Evolutionary conservation across 2,329 filamentous ascomycete genomes (phyloP).

Genomic region (Daldinia sp.): DNA sequence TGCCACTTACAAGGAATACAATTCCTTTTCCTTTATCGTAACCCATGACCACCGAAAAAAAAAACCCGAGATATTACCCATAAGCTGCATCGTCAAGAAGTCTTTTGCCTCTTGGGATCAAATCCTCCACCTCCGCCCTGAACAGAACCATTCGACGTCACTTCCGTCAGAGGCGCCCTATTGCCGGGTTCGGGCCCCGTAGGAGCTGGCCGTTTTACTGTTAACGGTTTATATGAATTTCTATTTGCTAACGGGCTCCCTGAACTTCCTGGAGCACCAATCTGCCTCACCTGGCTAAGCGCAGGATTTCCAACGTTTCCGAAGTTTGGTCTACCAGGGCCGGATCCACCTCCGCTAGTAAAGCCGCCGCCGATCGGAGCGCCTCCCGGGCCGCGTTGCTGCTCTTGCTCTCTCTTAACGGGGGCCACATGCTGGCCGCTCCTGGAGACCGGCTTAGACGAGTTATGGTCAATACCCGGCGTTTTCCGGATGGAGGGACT

Average conservation of each 20-base stretch:
- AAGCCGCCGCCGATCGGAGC: slow-evolving; percentile 23
- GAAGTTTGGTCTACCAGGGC: slow-evolving; percentile 39
- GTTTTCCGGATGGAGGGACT: slow-evolving; percentile 90
- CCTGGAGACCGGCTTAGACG: slow-evolving; percentile 75
- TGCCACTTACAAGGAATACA: slow-evolving; percentile 9
- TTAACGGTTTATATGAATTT: slow-evolving; percentile 65
- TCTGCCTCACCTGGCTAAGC: slow-evolving; percentile 62
- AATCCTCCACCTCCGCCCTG: slow-evolving; percentile 43
- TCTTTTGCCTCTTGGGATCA: slow-evolving; percentile 64
- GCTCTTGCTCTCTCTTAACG: slow-evolving; percentile 42
- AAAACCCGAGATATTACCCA: neutral
- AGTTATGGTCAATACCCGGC: slow-evolving; percentile 82
- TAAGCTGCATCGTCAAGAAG: slow-evolving; percentile 26
- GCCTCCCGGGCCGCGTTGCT: slow-evolving; percentile 29
- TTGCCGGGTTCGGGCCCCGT: slow-evolving; percentile 37
- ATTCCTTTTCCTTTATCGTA: slow-evolving; percentile 9
- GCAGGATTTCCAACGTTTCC: slow-evolving; percentile 61
- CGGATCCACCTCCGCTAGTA: slow-evolving; percentile 25
- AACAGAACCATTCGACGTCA: slow-evolving; percentile 55
- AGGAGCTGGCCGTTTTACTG: slow-evolving; percentile 61
- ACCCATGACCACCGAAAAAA: slow-evolving; percentile 2
- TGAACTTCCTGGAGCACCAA: slow-evolving; percentile 63
- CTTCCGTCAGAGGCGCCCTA: slow-evolving; percentile 59
- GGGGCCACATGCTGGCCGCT: slow-evolving; percentile 62
- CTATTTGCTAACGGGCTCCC: slow-evolving; percentile 67